Evolutionary conservation across 805 yeast species (phyloP), one percentile per base, ranked within the genome.

Genomic region (Debaryomyces hansenii): DNA sequence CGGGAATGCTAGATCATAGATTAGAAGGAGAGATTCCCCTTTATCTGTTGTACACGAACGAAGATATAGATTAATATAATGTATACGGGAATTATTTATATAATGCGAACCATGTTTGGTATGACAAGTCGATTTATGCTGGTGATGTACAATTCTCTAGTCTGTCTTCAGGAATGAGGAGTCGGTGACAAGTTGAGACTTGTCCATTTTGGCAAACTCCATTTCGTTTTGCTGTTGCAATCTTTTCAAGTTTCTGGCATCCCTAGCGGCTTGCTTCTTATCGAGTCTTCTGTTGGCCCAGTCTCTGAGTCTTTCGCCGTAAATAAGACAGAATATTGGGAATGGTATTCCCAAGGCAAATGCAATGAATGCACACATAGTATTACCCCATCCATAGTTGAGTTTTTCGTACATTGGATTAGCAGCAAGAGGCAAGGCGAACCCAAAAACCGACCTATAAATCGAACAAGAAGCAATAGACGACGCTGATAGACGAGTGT

Each of bases 351-450:
- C 87, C 42, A 84, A 66, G 0, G 74, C 74, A 12, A 83, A 49
- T 7, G 78, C 84, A 41, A 84, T 62, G 35, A 83, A 68, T 0
- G 78, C 90, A 60, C 83, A 80, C 55, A 85, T 59, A 0, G 87
- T 78, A 57, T 80, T 79, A 20, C 87, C 87, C 90, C 89, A 84
- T 4, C 87, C 88, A 54, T 82, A 83, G 16, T 84, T 84, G 38
- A 85, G 61, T 8, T 48, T 62, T 39, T 62, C 63, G 59, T 82
- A 85, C 84, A 85, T 78, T 7, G 74, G 66, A 7, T 70, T 62
- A 2, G 85, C 87, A 61, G 83, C 82, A 36, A 84, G 64, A 5
- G 90, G 94, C 67, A 86, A 84, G 9, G 78, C 71, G 45, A 83
- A 85, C 1, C 91, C 92, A 56, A 85, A 75, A 37, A 77, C 60